These are phyloP conservation scores for Brassica carinata DNA, from an alignment of 345 rosid genomes.

Conservation along the genomic window DNA sequence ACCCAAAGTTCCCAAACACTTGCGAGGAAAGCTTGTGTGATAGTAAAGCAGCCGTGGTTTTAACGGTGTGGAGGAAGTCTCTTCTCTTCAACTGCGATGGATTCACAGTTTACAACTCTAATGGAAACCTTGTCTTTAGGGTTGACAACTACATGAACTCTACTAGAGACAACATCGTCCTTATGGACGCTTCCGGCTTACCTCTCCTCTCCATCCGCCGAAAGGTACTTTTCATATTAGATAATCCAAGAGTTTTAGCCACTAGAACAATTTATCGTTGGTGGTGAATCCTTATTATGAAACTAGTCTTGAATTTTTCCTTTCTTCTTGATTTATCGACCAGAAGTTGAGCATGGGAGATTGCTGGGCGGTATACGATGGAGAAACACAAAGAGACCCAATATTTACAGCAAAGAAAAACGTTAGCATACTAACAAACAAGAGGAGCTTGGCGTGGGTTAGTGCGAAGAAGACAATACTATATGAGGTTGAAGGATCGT, in stretches of 20 bases:
- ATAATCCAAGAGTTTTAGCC: too few relatives aligned
- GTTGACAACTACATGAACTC: slow-evolving; percentile 83
- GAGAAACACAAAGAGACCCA: slow-evolving; percentile 65
- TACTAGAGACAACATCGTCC: slow-evolving; percentile 64
- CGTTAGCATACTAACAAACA: slow-evolving; percentile 46
- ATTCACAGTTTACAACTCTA: slow-evolving; percentile 79
- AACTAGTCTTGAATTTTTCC: not conserved
- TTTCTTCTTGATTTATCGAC: not conserved
- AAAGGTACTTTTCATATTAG: slow-evolving; percentile 51
- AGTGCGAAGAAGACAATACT: slow-evolving; percentile 28
- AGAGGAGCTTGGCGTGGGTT: slow-evolving; percentile 62
- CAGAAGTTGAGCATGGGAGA: slow-evolving; percentile 79
- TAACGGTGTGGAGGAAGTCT: slow-evolving; percentile 96
- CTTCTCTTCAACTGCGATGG: slow-evolving; percentile 93
- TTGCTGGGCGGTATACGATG: slow-evolving; percentile 80
- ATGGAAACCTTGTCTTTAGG: slow-evolving; percentile 75
- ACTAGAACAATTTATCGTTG: too few relatives aligned
- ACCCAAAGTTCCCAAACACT: slow-evolving; percentile 52
- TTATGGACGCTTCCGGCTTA: slow-evolving; percentile 86
- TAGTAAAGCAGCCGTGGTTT: slow-evolving; percentile 39
- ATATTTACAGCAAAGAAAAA: slow-evolving; percentile 59
- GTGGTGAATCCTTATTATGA: too few relatives aligned
- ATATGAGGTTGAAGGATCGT: slow-evolving; percentile 86
- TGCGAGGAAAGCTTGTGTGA: slow-evolving; percentile 13
- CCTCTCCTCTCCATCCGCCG: slow-evolving; percentile 97